Evolutionary conservation across 2,329 filamentous ascomycete genomes (phyloP), one percentile per base, ranked within the genome.

Genomic region (Trichophyton rubrum): DNA sequence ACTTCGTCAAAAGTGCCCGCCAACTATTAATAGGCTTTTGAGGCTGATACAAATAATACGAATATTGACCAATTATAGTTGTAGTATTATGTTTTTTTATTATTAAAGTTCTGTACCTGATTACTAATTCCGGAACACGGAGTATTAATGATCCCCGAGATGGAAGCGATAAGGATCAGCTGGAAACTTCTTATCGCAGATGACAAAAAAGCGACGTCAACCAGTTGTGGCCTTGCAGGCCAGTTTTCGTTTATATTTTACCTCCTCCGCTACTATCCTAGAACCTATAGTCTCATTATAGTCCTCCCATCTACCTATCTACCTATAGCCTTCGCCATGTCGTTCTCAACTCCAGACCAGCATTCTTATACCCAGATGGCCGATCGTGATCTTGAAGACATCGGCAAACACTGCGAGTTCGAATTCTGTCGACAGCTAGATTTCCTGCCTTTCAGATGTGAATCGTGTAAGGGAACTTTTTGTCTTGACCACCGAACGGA

Each of bases 401-500:
- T 97, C 67, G 93, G 93, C 74, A 84, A 84, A 64, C 91, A 96
- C 78, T 99, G 93, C 81, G 85, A 96, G 73, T 86, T 88, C 75
- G 79, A 87, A 65, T 95, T 90, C 79, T 99, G 93, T 80, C 87
- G 91, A 72, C 88, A 93, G 71, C 88, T 97, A 63, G 93, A 97
- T 57, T 97, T 99, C 74, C 84, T 99, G 3, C 93, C 93, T 3
- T 97, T 97, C 74, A 82, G 85, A 70, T 99, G 93, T 77, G 89
- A 95, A 72, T 93, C 88, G 67, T 99, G 93, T 77, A 82, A 77
- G 68, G 79, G 80, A 62, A 92, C 87, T 15, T 99, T 85, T 78
- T 99, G 95, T 73, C 87, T 95, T 66, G 92, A 97, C 71, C 93
- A 99, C 79, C 88, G 92, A 60, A 87, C 85, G 68, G 92, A 97